phyloP scores from a whole-genome alignment of 2,329 filamentous ascomycete genomes.

The Zymoseptoria ardabiliae region DNA sequence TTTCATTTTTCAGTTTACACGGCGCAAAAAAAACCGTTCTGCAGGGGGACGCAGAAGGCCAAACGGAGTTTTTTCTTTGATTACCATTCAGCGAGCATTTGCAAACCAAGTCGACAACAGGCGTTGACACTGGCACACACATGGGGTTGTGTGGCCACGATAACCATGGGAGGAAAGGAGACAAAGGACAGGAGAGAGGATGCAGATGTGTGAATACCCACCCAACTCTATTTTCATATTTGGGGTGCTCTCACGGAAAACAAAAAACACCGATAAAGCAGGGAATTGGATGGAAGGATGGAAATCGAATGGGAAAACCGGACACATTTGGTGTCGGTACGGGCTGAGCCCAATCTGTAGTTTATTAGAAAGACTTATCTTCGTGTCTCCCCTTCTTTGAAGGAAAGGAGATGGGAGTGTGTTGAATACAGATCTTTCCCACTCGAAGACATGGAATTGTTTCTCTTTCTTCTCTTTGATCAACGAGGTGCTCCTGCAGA shows the following conservation, averaged over 20 bases:
- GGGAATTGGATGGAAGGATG: background rate
- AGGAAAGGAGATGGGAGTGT: constrained; percentile 7
- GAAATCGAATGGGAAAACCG: background rate
- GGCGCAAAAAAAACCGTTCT: background rate
- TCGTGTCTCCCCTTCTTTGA: constrained; percentile 5
- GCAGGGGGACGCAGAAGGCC: background rate
- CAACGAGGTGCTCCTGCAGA: too few species aligned
- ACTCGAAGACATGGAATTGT: background rate
- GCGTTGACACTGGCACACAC: background rate
- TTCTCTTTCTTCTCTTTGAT: background rate
- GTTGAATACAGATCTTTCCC: constrained; percentile 9
- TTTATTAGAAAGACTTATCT: constrained; percentile 9
- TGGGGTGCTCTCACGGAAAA: background rate
- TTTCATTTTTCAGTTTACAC: background rate
- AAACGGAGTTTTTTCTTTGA: background rate
- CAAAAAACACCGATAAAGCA: background rate
- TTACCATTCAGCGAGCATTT: background rate
- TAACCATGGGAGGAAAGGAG: background rate
- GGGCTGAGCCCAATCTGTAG: constrained; percentile 6
- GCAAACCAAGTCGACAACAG: background rate
- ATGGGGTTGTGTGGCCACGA: background rate
- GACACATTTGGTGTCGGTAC: background rate
- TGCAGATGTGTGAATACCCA: background rate
- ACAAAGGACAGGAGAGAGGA: background rate
- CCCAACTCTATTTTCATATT: background rate